Evolutionary conservation across 2,329 filamentous ascomycete species (phyloP), one percentile per base, ranked within the genome.

Genomic region (Colletotrichum sojae): DNA sequence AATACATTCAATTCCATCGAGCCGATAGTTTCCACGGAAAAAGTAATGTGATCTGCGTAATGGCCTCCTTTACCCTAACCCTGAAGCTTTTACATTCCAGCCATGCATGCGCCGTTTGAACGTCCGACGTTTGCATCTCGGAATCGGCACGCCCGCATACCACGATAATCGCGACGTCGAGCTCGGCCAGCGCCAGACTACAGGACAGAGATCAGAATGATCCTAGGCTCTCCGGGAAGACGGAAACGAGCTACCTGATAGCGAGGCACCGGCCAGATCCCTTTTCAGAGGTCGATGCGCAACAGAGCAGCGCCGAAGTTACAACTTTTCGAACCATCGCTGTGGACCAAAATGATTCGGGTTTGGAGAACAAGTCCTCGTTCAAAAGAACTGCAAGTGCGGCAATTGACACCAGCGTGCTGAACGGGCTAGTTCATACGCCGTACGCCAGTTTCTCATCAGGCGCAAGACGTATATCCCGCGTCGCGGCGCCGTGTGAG

Each of bases 401-500:
- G 2, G 79, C 79, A 79, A 81, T 81, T n/a, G 78, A 76, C 6
- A 84, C 76, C 0, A 80, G 78, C 0, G 75, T 77, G 12, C 75
- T 72, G 1, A 65, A 51, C 12, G 78, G 79, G 27, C 81, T 79
- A 1, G 71, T 62, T 71, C 77, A 76, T 12, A 71, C 65, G 13
- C 74, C 67, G 43, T 76, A 80, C 2, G 74, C 63, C 5, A 81
- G 52, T 13, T 75, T 67, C 4, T 72, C 74, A 56, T 78, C 74
- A 5, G 77, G 77, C 4, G 70, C 78, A 63, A 71, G 76, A 59
- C 71, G 80, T 70, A 59, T 76, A 71, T 73, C 79, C 58, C 71
- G 70, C 73, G 46, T 75, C 53, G 73, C 73, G 0, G 81, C 77
- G 1, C 79, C 81, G 9, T 81, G 83, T 16, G 81, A 80, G 3